These are phyloP conservation scores for Scopulariopsis brevicaulis DNA, from an alignment of 2,329 filamentous ascomycete genomes.

Conservation along the genomic window DNA sequence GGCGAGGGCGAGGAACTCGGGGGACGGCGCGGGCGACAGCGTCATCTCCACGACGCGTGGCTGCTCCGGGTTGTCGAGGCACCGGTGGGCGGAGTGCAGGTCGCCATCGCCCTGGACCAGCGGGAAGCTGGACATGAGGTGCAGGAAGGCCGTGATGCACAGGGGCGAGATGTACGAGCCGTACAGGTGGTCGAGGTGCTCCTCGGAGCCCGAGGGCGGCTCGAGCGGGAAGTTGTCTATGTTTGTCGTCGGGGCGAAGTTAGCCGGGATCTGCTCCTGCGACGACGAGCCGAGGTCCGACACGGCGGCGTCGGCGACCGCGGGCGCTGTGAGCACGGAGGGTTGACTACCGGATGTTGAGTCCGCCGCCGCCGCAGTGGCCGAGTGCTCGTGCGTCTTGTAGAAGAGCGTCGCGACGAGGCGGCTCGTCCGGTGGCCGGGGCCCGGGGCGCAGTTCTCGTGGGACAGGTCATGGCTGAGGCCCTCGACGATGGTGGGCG, in stretches of 20 bases:
- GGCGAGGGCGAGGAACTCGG: constrained; percentile 51
- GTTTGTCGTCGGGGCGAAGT: constrained; percentile 48
- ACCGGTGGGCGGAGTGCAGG: constrained; percentile 50
- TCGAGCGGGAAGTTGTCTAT: constrained; percentile 50
- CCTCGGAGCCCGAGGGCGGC: constrained; percentile 40
- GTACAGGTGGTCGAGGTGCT: constrained; percentile 54
- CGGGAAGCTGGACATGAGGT: constrained; percentile 53
- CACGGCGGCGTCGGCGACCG: constrained; percentile 19
- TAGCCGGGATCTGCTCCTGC: constrained; percentile 23
- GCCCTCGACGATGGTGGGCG: constrained; percentile 50
- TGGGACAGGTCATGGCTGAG: constrained; percentile 52
- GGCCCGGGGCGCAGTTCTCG: constrained; percentile 45
- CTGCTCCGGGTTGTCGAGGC: constrained; percentile 47
- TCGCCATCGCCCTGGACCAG: constrained; percentile 37
- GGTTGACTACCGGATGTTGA: constrained; percentile 14
- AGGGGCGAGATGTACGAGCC: constrained; percentile 54
- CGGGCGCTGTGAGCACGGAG: neutral
- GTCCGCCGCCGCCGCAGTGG: constrained; percentile 20
- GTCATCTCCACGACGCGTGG: constrained; percentile 57
- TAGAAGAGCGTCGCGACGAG: constrained; percentile 56
- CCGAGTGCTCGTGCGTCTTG: constrained; percentile 25
- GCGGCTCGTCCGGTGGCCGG: constrained; percentile 34
- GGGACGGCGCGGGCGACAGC: constrained; percentile 47
- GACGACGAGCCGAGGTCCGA: constrained; percentile 15
- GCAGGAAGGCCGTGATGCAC: constrained; percentile 54